phyloP scores from a whole-genome alignment of 805 yeast genomes.

The Kregervanrija delftensis region DNA sequence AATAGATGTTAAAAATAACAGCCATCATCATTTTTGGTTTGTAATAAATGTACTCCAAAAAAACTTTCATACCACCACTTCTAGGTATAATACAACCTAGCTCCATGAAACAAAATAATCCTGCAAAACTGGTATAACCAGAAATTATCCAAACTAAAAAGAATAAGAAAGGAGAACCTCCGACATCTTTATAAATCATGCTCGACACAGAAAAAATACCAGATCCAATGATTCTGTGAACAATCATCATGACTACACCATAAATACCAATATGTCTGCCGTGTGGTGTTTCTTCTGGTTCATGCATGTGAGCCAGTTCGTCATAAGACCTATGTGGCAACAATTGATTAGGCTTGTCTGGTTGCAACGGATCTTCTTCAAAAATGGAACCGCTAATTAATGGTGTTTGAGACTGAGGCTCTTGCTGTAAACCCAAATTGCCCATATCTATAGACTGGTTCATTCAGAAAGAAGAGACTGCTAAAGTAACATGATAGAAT shows the following conservation, averaged over 20 bases:
- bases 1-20: constrained; percentile 39
- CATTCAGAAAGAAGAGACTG: background rate
- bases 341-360: no score
- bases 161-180: constrained; percentile 58
- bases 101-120: constrained; percentile 60
- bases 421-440: no score
- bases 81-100: constrained; percentile 65
- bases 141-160: constrained; percentile 59
- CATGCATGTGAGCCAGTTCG: constrained; percentile 20
- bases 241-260: constrained; percentile 56
- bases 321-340: constrained; percentile 4
- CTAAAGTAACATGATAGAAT: background rate
- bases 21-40: constrained; percentile 50
- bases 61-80: constrained; percentile 72
- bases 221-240: constrained; percentile 68
- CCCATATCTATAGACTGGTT: no score
- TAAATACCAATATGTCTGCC: constrained; percentile 70
- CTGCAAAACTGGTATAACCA: constrained; percentile 57
- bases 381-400: no score
- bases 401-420: no score
- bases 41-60: constrained; percentile 59
- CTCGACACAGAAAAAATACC: constrained; percentile 74
- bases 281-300: constrained; percentile 52
- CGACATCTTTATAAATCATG: constrained; percentile 57
- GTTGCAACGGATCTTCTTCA: no score